Evolutionary conservation across 192 early-diverging fungal genomes (phyloP).

Genomic region (Jimgerdemannia lactiflua): DNA sequence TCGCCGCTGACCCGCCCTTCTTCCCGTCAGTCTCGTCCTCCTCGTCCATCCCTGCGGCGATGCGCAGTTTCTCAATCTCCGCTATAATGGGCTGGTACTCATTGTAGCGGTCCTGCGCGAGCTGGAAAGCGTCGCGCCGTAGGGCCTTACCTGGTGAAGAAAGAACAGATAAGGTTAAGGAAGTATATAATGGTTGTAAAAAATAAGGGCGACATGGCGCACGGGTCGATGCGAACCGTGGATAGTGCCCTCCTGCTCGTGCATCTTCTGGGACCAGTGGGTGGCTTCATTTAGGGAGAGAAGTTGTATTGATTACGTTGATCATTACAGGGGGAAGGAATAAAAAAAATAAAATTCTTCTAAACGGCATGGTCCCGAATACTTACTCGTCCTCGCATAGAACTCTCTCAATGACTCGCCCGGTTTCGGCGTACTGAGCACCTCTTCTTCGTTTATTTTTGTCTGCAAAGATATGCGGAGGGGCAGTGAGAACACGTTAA

Average conservation of each 20-base stretch:
- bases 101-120: constrained; percentile 41
- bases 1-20: constrained; percentile 20
- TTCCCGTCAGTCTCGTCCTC: constrained; percentile 10
- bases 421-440: constrained; percentile 31
- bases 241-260: constrained; percentile 37
- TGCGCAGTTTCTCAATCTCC: constrained; percentile 38
- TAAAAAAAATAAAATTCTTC: too few relatives aligned
- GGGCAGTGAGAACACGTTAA: background rate
- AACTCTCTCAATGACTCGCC: constrained; percentile 43
- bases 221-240: background rate
- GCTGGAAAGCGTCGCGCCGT: constrained; percentile 39
- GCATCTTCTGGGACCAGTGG: constrained; percentile 37
- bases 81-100: constrained; percentile 43
- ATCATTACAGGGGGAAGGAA: too few relatives aligned
- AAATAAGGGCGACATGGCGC: background rate
- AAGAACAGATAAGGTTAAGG: background rate
- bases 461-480: background rate
- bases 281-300: constrained; percentile 19
- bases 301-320: background rate
- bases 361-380: too few relatives aligned
- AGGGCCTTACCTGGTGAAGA: constrained; percentile 36
- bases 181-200: background rate
- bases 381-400: constrained; percentile 44
- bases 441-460: constrained; percentile 35
- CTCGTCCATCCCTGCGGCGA: constrained; percentile 39